A percentile compares a stretch with the other conserved stretches of the same genome.
phyloP scores from a whole-genome alignment of 2,329 filamentous ascomycete species.

The Alternaria atra region DNA sequence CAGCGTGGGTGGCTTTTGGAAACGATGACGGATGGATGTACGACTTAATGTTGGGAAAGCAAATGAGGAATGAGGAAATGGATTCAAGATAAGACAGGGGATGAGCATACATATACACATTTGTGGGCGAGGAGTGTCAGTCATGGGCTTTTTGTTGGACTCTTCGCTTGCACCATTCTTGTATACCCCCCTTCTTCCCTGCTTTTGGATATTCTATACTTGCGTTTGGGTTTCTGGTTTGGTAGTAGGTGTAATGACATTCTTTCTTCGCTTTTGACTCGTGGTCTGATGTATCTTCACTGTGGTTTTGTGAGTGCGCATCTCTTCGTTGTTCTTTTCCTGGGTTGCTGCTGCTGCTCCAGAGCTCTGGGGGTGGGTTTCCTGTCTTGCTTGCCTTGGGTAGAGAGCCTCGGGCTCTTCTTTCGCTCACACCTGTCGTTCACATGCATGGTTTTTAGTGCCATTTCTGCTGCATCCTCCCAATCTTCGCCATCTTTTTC shows the following conservation, averaged over 20 bases:
- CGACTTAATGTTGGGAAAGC: slow-evolving; percentile 16
- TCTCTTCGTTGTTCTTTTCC: neutral
- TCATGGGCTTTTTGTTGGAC: neutral
- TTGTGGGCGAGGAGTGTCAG: neutral
- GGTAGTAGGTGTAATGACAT: slow-evolving; percentile 3
- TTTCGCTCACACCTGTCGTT: neutral
- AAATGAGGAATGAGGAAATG: slow-evolving; percentile 1
- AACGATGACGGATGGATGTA: slow-evolving; percentile 14
- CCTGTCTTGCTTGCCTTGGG: neutral
- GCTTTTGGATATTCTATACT: slow-evolving; percentile 1
- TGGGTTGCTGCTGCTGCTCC: neutral
- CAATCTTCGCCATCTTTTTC: neutral
- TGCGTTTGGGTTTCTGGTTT: neutral
- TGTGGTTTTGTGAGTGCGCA: neutral
- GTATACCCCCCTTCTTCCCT: slow-evolving; percentile 7
- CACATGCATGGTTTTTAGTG: neutral
- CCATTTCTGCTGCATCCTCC: neutral
- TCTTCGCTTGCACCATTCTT: slow-evolving; percentile 5
- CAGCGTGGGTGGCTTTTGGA: slow-evolving; percentile 5
- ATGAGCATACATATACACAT: slow-evolving; percentile 6
- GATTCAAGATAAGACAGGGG: neutral
- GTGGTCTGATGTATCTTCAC: neutral
- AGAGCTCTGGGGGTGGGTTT: neutral
- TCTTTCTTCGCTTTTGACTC: neutral
- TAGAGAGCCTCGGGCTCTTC: neutral